phyloP scores from a whole-genome alignment of 257 asterid species.

The Perilla frutescens region DNA sequence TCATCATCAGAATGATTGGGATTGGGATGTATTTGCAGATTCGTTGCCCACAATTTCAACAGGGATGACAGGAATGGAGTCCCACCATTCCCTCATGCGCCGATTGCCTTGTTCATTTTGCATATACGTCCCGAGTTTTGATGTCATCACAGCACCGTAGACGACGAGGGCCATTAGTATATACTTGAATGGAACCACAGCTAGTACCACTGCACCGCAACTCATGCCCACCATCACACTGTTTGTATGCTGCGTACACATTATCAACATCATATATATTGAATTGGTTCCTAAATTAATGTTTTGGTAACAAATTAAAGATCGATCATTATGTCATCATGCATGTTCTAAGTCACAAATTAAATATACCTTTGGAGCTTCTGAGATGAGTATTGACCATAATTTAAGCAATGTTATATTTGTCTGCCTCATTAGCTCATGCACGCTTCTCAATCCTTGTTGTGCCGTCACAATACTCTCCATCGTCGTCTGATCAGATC shows the following conservation, averaged over 20 bases:
- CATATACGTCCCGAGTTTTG: constrained; percentile 49
- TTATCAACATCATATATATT: too few species aligned
- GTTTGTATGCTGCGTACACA: constrained; percentile 63
- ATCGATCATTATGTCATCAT: background rate
- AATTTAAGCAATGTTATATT: constrained; percentile 71
- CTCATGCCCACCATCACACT: constrained; percentile 57
- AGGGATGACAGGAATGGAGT: constrained; percentile 75
- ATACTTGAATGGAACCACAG: constrained; percentile 66
- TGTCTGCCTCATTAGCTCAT: constrained; percentile 61
- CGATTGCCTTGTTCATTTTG: constrained; percentile 68
- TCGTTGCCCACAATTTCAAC: constrained; percentile 56
- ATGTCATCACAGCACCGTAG: constrained; percentile 49
- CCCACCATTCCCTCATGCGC: constrained; percentile 91
- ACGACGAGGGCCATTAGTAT: constrained; percentile 50
- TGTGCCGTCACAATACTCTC: constrained; percentile 89
- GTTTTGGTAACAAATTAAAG: too few species aligned
- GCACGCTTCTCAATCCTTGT: constrained; percentile 65
- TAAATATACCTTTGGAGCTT: constrained; percentile 75
- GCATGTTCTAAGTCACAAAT: background rate
- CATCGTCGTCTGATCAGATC: constrained; percentile 70
- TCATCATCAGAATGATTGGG: background rate
- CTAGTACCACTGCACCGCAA: constrained; percentile 47
- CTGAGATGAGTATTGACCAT: constrained; percentile 68
- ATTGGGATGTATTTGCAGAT: background rate
- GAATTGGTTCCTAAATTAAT: too few species aligned